Conservation (phyloP, 192 early-diverging fungal species). For the Rhizophagus clarus region DNA sequence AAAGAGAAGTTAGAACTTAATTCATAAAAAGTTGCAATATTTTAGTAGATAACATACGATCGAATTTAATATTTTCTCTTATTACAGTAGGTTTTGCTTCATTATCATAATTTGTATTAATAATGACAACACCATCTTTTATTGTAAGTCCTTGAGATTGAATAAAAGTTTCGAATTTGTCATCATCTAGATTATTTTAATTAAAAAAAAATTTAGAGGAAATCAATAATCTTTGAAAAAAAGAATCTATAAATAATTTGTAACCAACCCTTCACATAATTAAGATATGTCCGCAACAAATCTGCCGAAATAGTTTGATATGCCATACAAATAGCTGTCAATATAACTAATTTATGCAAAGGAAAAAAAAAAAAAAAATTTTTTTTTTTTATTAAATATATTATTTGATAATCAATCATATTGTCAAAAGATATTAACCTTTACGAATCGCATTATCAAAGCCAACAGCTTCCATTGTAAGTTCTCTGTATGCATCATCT, state of each 20-base stretch:
- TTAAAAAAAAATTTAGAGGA: neutral
- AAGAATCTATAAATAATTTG: neutral
- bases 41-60: slow-evolving; percentile 44
- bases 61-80: slow-evolving; percentile 88
- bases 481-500: slow-evolving; percentile 58
- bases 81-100: slow-evolving; percentile 83
- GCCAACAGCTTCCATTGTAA: slow-evolving; percentile 63
- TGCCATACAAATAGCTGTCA: slow-evolving; percentile 72
- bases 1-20: neutral
- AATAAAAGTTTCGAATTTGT: slow-evolving; percentile 12
- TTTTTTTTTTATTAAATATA: neutral
- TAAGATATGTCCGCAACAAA: slow-evolving; percentile 65
- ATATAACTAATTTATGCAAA: slow-evolving; percentile 53
- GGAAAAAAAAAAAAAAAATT: neutral
- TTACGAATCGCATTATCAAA: slow-evolving; percentile 76
- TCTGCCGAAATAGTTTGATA: slow-evolving; percentile 76
- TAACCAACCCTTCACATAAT: slow-evolving; percentile 47
- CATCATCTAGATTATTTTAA: neutral
- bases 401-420: neutral
- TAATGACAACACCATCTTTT: slow-evolving; percentile 57
- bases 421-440: slow-evolving; percentile 34
- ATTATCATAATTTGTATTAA: slow-evolving; percentile 84
- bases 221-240: neutral
- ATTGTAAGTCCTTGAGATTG: slow-evolving; percentile 1
- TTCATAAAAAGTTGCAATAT: neutral